A percentile compares a stretch with the other conserved stretches of the same genome.
These are phyloP conservation scores for Phaeosphaeria sp. DNA, from an alignment of 2,329 filamentous ascomycete species.

Conservation along the genomic window DNA sequence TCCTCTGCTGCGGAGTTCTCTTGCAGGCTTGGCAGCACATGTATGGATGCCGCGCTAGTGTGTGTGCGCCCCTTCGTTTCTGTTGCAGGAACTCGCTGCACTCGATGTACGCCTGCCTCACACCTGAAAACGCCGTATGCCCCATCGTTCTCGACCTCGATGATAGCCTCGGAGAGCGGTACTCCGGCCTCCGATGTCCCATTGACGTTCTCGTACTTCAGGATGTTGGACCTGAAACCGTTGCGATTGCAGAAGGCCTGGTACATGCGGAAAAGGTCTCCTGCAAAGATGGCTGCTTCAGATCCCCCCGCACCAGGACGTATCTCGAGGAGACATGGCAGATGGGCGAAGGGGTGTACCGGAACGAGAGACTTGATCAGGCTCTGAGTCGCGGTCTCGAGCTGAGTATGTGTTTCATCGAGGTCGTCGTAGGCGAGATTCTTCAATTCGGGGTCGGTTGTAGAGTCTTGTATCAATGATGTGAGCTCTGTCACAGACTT, in stretches of 20 bases:
- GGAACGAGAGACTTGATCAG: conserved; percentile 83
- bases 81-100: conserved; percentile 90
- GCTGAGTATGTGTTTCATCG: conserved; percentile 65
- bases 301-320: conserved; percentile 90
- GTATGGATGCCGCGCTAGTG: conserved; percentile 89
- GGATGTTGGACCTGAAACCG: conserved; percentile 69
- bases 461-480: conserved; percentile 73
- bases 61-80: conserved; percentile 92
- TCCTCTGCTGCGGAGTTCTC: conserved; percentile 57
- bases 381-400: conserved; percentile 69
- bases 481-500: conserved; percentile 72
- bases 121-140: conserved; percentile 83
- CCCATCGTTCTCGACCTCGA: conserved; percentile 79
- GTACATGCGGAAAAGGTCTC: conserved; percentile 91
- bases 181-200: conserved; percentile 66
- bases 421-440: conserved; percentile 73
- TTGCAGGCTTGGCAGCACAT: conserved; percentile 87
- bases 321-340: conserved; percentile 91
- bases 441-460: conserved; percentile 65
- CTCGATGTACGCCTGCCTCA: conserved; percentile 93
- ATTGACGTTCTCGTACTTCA: conserved; percentile 83
- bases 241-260: conserved; percentile 74
- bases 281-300: conserved; percentile 90
- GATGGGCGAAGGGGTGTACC: conserved; percentile 84
- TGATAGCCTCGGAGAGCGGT: conserved; percentile 83